These are phyloP conservation scores for Tetrahymena borealis DNA, from an alignment of 73 alveolate species.

Conservation along the genomic window DNA sequence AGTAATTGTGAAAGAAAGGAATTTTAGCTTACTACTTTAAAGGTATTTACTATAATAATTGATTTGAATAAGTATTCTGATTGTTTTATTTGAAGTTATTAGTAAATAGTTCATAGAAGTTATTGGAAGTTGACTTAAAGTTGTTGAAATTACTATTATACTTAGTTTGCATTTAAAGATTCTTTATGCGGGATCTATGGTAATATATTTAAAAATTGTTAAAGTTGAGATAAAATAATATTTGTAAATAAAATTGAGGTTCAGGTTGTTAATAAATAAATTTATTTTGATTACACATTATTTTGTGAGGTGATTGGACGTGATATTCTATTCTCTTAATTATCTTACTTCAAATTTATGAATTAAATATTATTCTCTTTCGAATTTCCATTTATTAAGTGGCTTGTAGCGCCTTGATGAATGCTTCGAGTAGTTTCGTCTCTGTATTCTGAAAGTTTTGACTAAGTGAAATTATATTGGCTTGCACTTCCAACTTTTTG, in stretches of 20 bases:
- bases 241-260: no score
- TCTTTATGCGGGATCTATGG: neutral
- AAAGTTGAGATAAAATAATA: no score
- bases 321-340: neutral
- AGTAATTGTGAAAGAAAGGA: neutral
- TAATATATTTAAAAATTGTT: neutral
- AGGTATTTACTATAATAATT: neutral
- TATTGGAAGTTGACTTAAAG: neutral
- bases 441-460: neutral
- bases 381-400: neutral
- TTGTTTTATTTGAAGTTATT: neutral
- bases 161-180: neutral
- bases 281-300: no score
- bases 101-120: neutral
- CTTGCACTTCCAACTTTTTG: neutral
- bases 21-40: neutral
- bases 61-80: neutral
- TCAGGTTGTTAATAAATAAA: no score
- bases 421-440: neutral
- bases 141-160: no score
- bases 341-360: neutral
- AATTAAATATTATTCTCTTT: neutral
- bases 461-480: neutral
- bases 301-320: neutral
- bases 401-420: neutral